Evolutionary conservation across 495 filamentous ascomycete genomes (phyloP), one percentile per base, ranked within the genome.

Genomic region (Hypoxylon perforatum): DNA sequence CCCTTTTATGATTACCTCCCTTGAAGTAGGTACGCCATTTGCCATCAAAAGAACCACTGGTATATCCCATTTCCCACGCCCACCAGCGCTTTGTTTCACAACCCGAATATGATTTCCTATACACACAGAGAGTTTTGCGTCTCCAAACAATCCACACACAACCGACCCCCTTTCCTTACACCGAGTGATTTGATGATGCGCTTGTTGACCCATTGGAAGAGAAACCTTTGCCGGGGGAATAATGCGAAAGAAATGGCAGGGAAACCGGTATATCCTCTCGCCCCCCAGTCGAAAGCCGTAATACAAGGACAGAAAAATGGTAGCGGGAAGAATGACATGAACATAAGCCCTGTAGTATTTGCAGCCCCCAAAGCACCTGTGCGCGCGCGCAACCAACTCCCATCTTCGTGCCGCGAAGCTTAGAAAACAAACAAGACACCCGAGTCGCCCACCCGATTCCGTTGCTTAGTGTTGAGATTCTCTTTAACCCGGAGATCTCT

Each of bases 271-370:
- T 64, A 52, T 55, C 59, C 44, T 65, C 49, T 65, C 49, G 47
- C 54, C 53, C 65, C 33, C 17, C 18, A 1, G 35, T n/a, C n/a
- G n/a, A n/a, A 36, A 53, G 50, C 66, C 66, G 66, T 69, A 69
- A 59, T 69, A 69, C 66, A 69, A 65, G 30, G 61, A 61, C 38
- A 68, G 44, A 69, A 55, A 51, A 57, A 54, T 57, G 51, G 52
- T 17, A 41, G 46, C 35, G 41, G n/a, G n/a, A 57, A 50, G 38
- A 50, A 66, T 59, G 47, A 65, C 59, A 74, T 70, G 59, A 71
- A 74, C 60, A 74, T 74, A 66, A 70, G 65, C 72, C 72, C 57
- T 74, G 63, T 74, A 74, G 63, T 74, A 74, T 74, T 73, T 74
- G 72, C 72, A 74, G 66, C 69, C 70, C n/a, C 72, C 44, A 52